phyloP scores from a whole-genome alignment of 441 rosid genomes.

The Melianthus villosus region DNA sequence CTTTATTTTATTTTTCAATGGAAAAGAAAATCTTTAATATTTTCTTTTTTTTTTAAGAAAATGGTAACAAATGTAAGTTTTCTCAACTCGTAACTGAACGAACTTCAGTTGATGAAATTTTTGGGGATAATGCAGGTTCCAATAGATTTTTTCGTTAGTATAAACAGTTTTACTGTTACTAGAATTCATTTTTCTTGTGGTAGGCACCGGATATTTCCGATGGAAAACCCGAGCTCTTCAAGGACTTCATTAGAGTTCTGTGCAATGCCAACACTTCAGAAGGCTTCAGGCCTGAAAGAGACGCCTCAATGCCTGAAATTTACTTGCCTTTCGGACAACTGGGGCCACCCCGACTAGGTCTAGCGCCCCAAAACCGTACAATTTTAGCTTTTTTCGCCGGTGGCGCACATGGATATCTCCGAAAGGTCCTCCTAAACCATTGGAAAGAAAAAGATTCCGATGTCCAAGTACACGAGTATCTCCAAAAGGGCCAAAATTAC shows the following conservation, averaged over 20 bases:
- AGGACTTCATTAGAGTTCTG: conserved; percentile 51
- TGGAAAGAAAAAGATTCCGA: conserved; percentile 46
- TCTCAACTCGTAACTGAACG: too few species aligned
- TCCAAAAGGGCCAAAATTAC: conserved; percentile 43
- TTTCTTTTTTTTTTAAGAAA: too few species aligned
- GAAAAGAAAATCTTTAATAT: too few species aligned
- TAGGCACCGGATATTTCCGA: conserved; percentile 54
- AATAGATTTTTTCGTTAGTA: too few species aligned
- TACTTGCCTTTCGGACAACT: conserved; percentile 16
- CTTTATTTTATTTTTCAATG: too few species aligned
- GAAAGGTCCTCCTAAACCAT: conserved; percentile 28
- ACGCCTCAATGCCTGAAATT: conserved; percentile 60
- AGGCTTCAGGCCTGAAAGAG: conserved; percentile 47
- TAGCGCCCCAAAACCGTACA: conserved; percentile 20
- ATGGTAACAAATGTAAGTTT: too few species aligned
- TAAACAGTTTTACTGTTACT: too few species aligned
- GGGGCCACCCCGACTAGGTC: conserved; percentile 11
- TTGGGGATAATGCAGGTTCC: too few species aligned
- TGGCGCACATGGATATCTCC: conserved; percentile 38
- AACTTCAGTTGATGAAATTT: too few species aligned
- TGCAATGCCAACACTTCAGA: conserved; percentile 77
- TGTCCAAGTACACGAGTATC: conserved; percentile 31
- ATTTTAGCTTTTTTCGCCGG: conserved; percentile 65
- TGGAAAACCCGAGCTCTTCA: conserved; percentile 36
- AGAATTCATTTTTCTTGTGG: not conserved